Conservation (phyloP, 2,329 filamentous ascomycete species). For the Curvularia verruculosa region DNA sequence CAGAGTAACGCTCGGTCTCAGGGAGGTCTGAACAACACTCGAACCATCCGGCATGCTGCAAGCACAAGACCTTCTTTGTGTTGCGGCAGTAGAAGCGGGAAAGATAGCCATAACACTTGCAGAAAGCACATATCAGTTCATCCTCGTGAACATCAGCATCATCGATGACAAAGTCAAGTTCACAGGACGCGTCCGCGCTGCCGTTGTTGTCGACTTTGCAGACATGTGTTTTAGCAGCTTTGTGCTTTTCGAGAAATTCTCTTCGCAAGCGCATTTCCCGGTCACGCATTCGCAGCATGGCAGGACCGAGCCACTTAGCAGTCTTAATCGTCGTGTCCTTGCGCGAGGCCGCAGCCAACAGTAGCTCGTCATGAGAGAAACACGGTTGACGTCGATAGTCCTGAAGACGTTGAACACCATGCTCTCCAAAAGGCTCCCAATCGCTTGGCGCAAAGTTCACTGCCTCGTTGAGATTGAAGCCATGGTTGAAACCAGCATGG, state of each 20-base stretch:
- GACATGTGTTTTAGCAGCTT: constrained; percentile 49
- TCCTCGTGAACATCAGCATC: constrained; percentile 84
- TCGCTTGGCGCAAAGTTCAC: constrained; percentile 96
- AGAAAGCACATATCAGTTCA: constrained; percentile 88
- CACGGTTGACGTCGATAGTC: constrained; percentile 90
- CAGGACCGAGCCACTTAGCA: constrained; percentile 92
- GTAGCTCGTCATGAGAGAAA: constrained; percentile 94
- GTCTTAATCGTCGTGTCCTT: constrained; percentile 80
- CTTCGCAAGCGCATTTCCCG: constrained; percentile 74
- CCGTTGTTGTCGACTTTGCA: constrained; percentile 61
- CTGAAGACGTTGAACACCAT: constrained; percentile 84
- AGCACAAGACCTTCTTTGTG: constrained; percentile 80
- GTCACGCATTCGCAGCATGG: constrained; percentile 76
- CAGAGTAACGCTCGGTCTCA: constrained; percentile 69
- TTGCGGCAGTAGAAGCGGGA: constrained; percentile 87
- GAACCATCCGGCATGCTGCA: constrained; percentile 78
- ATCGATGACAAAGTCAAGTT: constrained; percentile 43
- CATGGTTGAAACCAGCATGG: constrained; percentile 97
- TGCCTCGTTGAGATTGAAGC: constrained; percentile 97
- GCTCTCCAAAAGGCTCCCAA: constrained; percentile 91
- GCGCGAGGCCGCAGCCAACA: constrained; percentile 86
- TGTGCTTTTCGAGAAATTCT: constrained; percentile 71
- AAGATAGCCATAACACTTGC: constrained; percentile 90
- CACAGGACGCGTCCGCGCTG: constrained; percentile 34
- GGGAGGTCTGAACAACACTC: constrained; percentile 74